Base-by-base conservation (phyloP, 495 filamentous ascomycete genomes). In the Penicillium flavigenum region DNA sequence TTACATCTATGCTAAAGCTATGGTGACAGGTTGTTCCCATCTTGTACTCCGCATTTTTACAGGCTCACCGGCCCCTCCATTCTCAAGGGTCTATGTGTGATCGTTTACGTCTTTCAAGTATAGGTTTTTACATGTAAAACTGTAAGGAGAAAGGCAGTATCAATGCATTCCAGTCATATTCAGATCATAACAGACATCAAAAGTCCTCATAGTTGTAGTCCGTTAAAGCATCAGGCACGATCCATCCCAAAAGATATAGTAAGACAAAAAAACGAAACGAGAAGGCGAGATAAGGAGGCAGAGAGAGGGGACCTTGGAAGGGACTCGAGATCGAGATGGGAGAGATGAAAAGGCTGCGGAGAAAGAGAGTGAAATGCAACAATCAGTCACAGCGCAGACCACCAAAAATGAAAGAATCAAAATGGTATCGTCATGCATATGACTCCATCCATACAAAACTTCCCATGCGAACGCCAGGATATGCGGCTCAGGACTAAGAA, bases 341-440 rank as follows among this genome's bases (percentile, higher is more conserved):
- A 46, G 34, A 52, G 11, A 47, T n/a, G 39, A 44, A 51, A 29
- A 45, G 34, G 5, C 32, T 38, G 56, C 7, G 51, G 43, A n/a
- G 9, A 36, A 29, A 24, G 22, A 22, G 14, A 17, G 17, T 26
- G 27, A 54, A 44, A 54, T 47, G 42, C 19, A 19, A 54, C 29
- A 11, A 12, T 31, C 50, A 11, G 10, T 10, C 46, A 48, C n/a
- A 32, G 10, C 27, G 65, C 59, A 66, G 54, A 55, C 67, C 63
- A 65, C 61, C 61, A 59, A 51, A 61, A 32, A 56, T 11, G 47
- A 52, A 54, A 34, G 6, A 51, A 63, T 59, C 65, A 65, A 65
- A 72, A 63, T 67, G 73, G 69, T 73, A 74, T 75, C 65, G 68
- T 70, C 68, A 75, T 72, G 70, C 68, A 70, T 65, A 64, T 53